Evolutionary conservation across 306 rosid species (phyloP), one percentile per base, ranked within the genome.

Genomic region (Astragalus glycyphyllos): DNA sequence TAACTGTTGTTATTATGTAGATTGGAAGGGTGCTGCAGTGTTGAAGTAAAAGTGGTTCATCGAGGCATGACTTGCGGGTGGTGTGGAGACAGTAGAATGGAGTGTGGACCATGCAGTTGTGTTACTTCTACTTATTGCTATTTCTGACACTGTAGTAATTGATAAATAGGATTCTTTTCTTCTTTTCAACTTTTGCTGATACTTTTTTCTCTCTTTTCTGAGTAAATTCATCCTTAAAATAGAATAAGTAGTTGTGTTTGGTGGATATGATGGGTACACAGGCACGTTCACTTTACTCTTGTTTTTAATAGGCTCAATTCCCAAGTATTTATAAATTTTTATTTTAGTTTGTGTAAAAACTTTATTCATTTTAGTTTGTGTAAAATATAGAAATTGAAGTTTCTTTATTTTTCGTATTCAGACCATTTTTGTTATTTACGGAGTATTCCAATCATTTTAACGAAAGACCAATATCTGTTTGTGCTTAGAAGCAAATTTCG

Each of bases 31-130:
- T 45, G 20, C 15, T 38, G 70, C n/a, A n/a, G n/a, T n/a, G n/a
- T 15, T 14, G 81, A 76, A 58, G 65, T 15, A 37, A 82, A 40
- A 69, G 69, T 46, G 65, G 7, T 58, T 72, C 51, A 58, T 88
- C 72, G 74, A 71, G 87, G 88, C 96, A 85, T 85, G 89, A 86
- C 57, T 85, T 77, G 49, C 89, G 50, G 68, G 86, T 75, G 42
- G 37, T 65, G 67, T 61, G 70, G 75, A 77, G 75, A 77, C 77
- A 23, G 49, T 20, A 2, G 23, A 20, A 1, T 20, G 23, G 1
- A 20, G 23, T 35, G 62, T 72, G 77, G 70, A 77, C 84, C 90
- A 71, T 66, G 10, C 2, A 5, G 13, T 32, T 14, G 41, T 68
- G 53, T 56, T 40, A 31, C 54, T 59, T 72, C 51, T 81, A 63